phyloP scores from a whole-genome alignment of 768 basidiomycete species.

The Tricholomella constricta region DNA sequence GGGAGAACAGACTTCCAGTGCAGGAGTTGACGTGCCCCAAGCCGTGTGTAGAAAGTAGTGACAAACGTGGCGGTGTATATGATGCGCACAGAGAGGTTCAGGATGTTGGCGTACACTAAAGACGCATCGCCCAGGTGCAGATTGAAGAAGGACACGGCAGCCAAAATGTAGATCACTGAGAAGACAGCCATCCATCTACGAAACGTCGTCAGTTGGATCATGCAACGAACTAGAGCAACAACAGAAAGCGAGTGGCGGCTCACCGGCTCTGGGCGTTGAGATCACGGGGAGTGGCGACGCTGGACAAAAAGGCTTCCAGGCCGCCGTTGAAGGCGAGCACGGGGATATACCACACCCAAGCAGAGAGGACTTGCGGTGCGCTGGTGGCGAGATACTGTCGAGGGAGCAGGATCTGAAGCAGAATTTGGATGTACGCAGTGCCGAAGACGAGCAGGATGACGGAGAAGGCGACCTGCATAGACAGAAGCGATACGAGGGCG shows the following conservation, averaged over 20 bases:
- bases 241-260: conserved; percentile 18
- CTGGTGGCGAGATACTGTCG: conserved; percentile 70
- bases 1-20: conserved; percentile 14
- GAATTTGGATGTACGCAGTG: conserved; percentile 70
- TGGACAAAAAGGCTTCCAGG: conserved; percentile 87
- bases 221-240: not conserved
- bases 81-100: conserved; percentile 65
- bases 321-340: conserved; percentile 88
- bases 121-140: conserved; percentile 62
- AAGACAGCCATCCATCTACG: conserved; percentile 77
- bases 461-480: conserved; percentile 65
- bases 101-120: conserved; percentile 76
- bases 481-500: conserved; percentile 61
- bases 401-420: conserved; percentile 72
- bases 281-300: conserved; percentile 68
- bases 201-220: not conserved
- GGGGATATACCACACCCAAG: conserved; percentile 90
- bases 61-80: conserved; percentile 37
- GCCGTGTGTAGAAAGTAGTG: conserved; percentile 7
- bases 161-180: conserved; percentile 65
- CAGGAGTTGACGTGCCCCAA: conserved; percentile 27
- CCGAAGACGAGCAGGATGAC: conserved; percentile 75
- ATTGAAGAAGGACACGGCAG: conserved; percentile 49
- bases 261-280: conserved; percentile 69
- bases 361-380: conserved; percentile 72